Evolutionary conservation across 164 flowering plant species (phyloP).

Genomic region (Aristolochia contorta): DNA sequence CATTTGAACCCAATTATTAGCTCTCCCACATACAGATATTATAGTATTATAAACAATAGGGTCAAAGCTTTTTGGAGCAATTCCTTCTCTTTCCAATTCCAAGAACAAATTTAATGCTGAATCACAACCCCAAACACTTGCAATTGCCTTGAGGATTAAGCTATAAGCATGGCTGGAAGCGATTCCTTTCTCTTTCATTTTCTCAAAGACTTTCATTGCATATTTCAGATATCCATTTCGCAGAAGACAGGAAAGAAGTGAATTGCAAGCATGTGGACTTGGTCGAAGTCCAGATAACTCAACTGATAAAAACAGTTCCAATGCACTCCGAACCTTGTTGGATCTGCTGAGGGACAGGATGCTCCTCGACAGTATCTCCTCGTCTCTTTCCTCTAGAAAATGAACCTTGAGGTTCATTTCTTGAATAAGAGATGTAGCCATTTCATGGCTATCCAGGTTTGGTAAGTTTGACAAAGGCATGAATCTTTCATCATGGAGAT

Average conservation of each 20-base stretch:
- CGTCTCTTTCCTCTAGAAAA: slow-evolving; percentile 72
- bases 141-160: slow-evolving; percentile 67
- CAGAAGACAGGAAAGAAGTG: slow-evolving; percentile 67
- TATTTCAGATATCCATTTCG: slow-evolving; percentile 41
- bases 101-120: slow-evolving; percentile 50
- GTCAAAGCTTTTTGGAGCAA: slow-evolving; percentile 37
- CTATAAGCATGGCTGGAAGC: slow-evolving; percentile 65
- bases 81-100: slow-evolving; percentile 30
- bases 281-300: slow-evolving; percentile 43
- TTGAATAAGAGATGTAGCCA: background rate
- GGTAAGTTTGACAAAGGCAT: background rate
- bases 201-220: slow-evolving; percentile 47
- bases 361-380: slow-evolving; percentile 48
- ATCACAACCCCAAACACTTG: slow-evolving; percentile 34
- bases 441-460: background rate
- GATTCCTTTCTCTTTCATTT: slow-evolving; percentile 38
- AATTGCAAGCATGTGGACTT: slow-evolving; percentile 62
- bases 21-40: slow-evolving; percentile 56
- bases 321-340: slow-evolving; percentile 64
- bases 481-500: no score
- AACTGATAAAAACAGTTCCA: slow-evolving; percentile 61
- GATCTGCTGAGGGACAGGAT: slow-evolving; percentile 62
- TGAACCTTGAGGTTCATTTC: slow-evolving; percentile 23
- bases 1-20: slow-evolving; percentile 44
- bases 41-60: slow-evolving; percentile 70